Evolutionary conservation across 768 basidiomycete genomes (phyloP).

Genomic region (Crepidotus variabilis): DNA sequence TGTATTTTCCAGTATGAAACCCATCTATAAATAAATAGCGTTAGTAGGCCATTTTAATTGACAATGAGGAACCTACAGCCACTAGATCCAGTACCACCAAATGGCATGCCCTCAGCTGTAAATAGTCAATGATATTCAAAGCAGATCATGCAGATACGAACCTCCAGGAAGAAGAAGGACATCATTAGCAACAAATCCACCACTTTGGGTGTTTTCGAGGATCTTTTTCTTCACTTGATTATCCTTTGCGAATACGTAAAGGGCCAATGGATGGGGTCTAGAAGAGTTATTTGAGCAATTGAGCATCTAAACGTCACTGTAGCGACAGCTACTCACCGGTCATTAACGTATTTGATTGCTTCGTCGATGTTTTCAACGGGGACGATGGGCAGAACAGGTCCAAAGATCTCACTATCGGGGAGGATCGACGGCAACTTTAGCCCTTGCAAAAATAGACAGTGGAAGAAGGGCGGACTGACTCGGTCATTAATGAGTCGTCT

Average conservation of each 20-base stretch:
- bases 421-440: neutral
- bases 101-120: conserved; percentile 60
- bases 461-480: conserved; percentile 39
- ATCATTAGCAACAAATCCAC: conserved; percentile 70
- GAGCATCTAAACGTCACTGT: neutral
- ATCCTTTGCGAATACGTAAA: conserved; percentile 75
- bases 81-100: conserved; percentile 70
- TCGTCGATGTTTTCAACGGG: conserved; percentile 68
- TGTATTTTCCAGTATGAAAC: conserved; percentile 66
- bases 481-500: conserved; percentile 73
- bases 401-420: conserved; percentile 70
- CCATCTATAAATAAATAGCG: conserved; percentile 36
- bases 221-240: conserved; percentile 60
- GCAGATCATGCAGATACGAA: conserved; percentile 23
- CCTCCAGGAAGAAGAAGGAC: conserved; percentile 55
- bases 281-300: neutral
- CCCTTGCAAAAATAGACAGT: neutral
- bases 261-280: conserved; percentile 69
- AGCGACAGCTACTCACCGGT: conserved; percentile 33
- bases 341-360: conserved; percentile 67
- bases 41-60: neutral
- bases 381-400: conserved; percentile 74
- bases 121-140: neutral
- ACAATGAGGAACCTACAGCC: conserved; percentile 46
- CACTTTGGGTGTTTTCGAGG: conserved; percentile 66